A percentile compares a stretch with the other conserved stretches of the same genome.
Evolutionary conservation across 768 basidiomycete genomes (phyloP).

Genomic region (Boletus vinaceobasis): DNA sequence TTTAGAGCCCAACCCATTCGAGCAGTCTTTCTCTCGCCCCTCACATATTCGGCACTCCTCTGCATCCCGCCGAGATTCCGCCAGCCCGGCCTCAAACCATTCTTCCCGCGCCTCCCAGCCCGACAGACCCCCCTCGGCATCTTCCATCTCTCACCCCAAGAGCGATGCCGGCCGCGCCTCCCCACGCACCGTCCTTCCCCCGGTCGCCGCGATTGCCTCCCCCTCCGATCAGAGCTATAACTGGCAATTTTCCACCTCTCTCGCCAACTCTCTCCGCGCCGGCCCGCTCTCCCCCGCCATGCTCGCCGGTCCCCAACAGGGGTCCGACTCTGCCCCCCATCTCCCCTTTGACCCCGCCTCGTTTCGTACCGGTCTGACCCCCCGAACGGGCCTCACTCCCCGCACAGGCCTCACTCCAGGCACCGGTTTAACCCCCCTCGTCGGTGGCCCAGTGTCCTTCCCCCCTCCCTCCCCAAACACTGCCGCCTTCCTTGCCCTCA

Average conservation of each 20-base stretch:
- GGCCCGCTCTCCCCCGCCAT: constrained; percentile 96
- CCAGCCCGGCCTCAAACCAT: constrained; percentile 33
- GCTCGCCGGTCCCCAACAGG: constrained; percentile 80
- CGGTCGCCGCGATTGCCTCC: constrained; percentile 71
- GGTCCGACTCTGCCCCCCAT: constrained; percentile 36
- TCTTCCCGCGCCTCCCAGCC: constrained; percentile 35
- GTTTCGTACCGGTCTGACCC: constrained; percentile 87
- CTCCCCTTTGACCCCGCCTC: constrained; percentile 63
- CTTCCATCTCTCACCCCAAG: constrained; percentile 30
- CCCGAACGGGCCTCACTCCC: constrained; percentile 79
- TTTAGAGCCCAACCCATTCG: constrained; percentile 90
- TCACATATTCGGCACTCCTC: constrained; percentile 49
- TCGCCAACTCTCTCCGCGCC: constrained; percentile 78
- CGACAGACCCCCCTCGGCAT: constrained; percentile 34
- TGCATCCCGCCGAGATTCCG: constrained; percentile 32
- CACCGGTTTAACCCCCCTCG: constrained; percentile 77
- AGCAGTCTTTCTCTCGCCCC: constrained; percentile 81
- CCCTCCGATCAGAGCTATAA: constrained; percentile 45
- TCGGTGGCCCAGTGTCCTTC: constrained; percentile 70
- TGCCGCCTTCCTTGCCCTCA: constrained; percentile 88
- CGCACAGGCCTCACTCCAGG: constrained; percentile 76
- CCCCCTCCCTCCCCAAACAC: constrained; percentile 86
- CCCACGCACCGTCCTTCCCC: constrained; percentile 77
- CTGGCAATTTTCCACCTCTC: constrained; percentile 62
- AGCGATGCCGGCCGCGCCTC: constrained; percentile 32